phyloP scores from a whole-genome alignment of 2,329 filamentous ascomycete genomes.

The Penicillium corylophilum region DNA sequence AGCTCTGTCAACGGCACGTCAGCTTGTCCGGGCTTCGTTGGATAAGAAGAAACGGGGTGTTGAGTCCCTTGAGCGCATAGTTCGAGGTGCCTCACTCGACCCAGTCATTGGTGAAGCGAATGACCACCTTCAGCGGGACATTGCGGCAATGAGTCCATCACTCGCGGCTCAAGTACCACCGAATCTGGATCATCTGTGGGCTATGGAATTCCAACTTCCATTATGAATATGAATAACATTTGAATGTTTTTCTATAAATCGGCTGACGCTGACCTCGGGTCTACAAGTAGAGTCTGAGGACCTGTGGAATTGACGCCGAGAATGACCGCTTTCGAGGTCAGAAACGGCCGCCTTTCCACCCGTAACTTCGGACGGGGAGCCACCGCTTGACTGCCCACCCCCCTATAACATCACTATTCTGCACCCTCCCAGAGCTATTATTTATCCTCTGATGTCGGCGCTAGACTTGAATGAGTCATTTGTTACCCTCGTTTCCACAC shows the following conservation, averaged over 20 bases:
- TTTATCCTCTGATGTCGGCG: constrained; percentile 13
- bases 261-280: no score
- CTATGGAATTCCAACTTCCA: constrained; percentile 14
- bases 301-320: constrained; percentile 11
- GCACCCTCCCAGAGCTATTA: constrained; percentile 14
- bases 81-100: constrained; percentile 5
- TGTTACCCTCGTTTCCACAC: constrained; percentile 15
- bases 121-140: constrained; percentile 2
- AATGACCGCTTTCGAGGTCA: constrained; percentile 14
- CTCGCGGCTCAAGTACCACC: constrained; percentile 7
- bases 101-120: not conserved
- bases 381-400: constrained; percentile 13
- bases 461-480: constrained; percentile 5
- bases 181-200: constrained; percentile 14
- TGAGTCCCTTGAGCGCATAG: constrained; percentile 10
- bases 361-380: constrained; percentile 15
- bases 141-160: constrained; percentile 4
- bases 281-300: constrained; percentile 20
- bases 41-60: constrained; percentile 18
- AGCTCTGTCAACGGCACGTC: constrained; percentile 12
- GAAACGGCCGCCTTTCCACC: constrained; percentile 22
- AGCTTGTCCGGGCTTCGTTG: constrained; percentile 14
- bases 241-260: not conserved
- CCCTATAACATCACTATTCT: constrained; percentile 14
- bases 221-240: not conserved